Conservation (phyloP, 225 moss, liverwort and hornwort genomes). For the Ulota crispa region DNA sequence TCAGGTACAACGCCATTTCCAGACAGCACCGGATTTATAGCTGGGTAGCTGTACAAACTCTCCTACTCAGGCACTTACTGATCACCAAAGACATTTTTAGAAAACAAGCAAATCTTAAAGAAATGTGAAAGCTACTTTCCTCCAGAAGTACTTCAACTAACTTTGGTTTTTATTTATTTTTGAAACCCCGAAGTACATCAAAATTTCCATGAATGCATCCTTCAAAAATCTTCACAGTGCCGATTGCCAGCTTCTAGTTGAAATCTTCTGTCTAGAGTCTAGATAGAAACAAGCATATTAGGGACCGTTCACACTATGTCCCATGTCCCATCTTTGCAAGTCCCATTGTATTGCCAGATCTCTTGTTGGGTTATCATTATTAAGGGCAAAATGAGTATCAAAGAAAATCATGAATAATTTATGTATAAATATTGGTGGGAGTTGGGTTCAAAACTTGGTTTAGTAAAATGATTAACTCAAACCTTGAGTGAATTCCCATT, state of each 20-base stretch:
- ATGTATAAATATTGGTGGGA: too few relatives aligned
- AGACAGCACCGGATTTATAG: background rate
- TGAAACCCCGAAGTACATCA: background rate
- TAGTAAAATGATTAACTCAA: too few relatives aligned
- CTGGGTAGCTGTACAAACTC: background rate
- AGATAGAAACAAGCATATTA: background rate
- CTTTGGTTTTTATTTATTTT: too few relatives aligned
- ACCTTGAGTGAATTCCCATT: too few relatives aligned
- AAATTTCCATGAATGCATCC: background rate
- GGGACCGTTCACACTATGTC: too few relatives aligned
- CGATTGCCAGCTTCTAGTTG: background rate
- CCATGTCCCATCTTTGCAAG: too few relatives aligned
- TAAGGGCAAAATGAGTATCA: too few relatives aligned
- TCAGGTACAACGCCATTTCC: too few relatives aligned
- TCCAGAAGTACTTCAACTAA: background rate
- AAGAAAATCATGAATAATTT: too few relatives aligned
- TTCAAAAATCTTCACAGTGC: background rate
- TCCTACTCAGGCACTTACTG: background rate
- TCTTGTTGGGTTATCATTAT: too few relatives aligned
- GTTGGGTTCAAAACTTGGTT: too few relatives aligned
- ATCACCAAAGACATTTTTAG: background rate
- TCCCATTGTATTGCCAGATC: too few relatives aligned
- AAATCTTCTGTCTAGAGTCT: background rate
- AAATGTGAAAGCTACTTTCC: background rate
- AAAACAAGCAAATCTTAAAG: background rate